Percentiles rank a stretch among this genome's conserved stretches.
Evolutionary conservation across 805 yeast genomes (phyloP).

Genomic region (Saccharomycopsis javanensis): DNA sequence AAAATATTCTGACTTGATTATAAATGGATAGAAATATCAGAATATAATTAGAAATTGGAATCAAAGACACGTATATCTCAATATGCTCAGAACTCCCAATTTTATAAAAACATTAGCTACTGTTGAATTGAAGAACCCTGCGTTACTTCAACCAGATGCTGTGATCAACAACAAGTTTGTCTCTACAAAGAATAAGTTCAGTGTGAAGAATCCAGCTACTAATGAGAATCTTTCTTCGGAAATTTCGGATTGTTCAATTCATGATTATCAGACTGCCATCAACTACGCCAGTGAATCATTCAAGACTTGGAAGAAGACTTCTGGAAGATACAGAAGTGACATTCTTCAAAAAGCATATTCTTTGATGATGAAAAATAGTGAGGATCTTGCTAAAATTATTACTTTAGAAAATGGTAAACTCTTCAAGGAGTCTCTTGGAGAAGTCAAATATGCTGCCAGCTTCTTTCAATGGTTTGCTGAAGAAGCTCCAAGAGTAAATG

Average conservation of each 20-base stretch:
- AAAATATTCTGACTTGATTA: too few species aligned
- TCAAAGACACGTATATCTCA: neutral
- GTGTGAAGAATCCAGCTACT: constrained; percentile 70
- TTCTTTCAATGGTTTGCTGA: constrained; percentile 77
- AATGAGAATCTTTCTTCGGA: constrained; percentile 33
- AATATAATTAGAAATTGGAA: neutral
- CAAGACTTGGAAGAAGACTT: constrained; percentile 38
- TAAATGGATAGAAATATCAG: neutral
- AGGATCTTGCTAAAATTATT: constrained; percentile 55
- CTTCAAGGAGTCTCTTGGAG: constrained; percentile 61
- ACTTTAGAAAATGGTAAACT: constrained; percentile 73
- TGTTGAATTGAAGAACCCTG: constrained; percentile 32
- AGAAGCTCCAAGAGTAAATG: constrained; percentile 63
- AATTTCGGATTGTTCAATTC: constrained; percentile 43
- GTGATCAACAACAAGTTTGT: constrained; percentile 72
- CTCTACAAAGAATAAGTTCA: constrained; percentile 35
- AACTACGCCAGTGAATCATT: constrained; percentile 46
- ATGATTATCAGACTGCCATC: constrained; percentile 44
- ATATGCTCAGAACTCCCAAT: neutral
- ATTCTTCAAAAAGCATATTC: constrained; percentile 43
- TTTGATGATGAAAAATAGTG: constrained; percentile 45
- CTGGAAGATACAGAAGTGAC: constrained; percentile 47
- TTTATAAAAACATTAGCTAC: neutral
- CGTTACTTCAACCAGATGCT: constrained; percentile 50
- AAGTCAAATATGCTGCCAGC: constrained; percentile 53